These are phyloP conservation scores for Leccinum obscurum DNA, from an alignment of 768 basidiomycete genomes.

Conservation along the genomic window DNA sequence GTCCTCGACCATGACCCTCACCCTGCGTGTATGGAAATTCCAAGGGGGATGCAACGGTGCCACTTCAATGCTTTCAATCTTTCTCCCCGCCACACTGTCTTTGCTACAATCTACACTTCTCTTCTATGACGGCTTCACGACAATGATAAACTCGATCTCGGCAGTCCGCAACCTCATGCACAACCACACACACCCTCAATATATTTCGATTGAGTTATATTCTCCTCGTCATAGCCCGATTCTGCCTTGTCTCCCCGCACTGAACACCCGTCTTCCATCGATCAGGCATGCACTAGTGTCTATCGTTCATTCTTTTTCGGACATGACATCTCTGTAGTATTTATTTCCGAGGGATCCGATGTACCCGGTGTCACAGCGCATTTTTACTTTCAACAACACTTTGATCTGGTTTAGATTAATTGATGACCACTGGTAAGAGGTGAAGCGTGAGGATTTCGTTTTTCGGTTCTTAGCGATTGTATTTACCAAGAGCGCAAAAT, in stretches of 20 bases:
- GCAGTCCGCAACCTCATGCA: no score
- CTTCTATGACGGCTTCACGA: no score
- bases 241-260: no score
- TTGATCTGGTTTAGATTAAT: neutral
- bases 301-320: constrained; percentile 5
- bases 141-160: no score
- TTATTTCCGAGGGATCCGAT: neutral
- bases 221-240: neutral
- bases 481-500: neutral
- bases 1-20: no score
- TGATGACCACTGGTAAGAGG: neutral
- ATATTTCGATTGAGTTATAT: neutral
- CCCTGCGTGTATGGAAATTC: no score
- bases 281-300: neutral
- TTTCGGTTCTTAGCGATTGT: neutral
- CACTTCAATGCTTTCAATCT: no score
- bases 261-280: neutral
- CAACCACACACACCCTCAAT: constrained; percentile 9
- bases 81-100: no score
- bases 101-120: no score
- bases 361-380: neutral
- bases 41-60: no score
- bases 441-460: no score
- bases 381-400: neutral
- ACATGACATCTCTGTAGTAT: constrained; percentile 3